Evolutionary conservation across 192 early-diverging fungal genomes (phyloP).

Genomic region (Coemansia sp.): DNA sequence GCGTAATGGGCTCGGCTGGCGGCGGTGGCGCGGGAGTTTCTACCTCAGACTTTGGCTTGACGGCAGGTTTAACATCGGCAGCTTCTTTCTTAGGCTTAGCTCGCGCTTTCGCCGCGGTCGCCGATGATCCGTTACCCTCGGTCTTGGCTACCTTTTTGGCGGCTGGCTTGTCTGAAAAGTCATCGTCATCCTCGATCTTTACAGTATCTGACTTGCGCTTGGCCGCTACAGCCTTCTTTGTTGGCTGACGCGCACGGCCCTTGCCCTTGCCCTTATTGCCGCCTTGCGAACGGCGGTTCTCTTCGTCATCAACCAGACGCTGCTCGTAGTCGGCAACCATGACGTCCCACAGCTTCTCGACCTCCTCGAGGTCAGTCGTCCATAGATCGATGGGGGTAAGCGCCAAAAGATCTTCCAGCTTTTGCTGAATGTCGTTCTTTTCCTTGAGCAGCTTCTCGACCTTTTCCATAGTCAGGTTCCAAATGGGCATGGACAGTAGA

Average conservation of each 20-base stretch:
- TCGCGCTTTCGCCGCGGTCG: not conserved
- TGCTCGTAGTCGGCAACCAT: conserved; percentile 44
- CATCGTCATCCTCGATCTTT: conserved; percentile 28
- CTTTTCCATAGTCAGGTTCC: conserved; percentile 89
- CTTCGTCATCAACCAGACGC: conserved; percentile 43
- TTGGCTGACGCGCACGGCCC: conserved; percentile 17
- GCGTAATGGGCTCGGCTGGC: conserved; percentile 20
- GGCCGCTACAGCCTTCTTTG: conserved; percentile 38
- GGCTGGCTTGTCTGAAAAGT: not conserved
- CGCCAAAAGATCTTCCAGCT: conserved; percentile 67
- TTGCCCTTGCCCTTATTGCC: conserved; percentile 38
- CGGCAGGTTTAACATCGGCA: conserved; percentile 11
- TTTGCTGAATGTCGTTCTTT: conserved; percentile 64
- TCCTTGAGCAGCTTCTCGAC: conserved; percentile 76
- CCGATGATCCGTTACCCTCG: not conserved
- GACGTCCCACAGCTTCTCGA: conserved; percentile 81
- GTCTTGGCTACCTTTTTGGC: conserved; percentile 26
- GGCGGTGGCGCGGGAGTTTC: not conserved
- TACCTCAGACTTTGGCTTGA: conserved; percentile 6
- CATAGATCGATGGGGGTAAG: conserved; percentile 79
- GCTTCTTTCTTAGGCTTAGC: conserved; percentile 17
- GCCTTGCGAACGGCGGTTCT: conserved; percentile 37
- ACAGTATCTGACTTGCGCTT: conserved; percentile 54
- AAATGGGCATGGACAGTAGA: conserved; percentile 86
- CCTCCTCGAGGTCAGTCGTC: conserved; percentile 83